These are phyloP conservation scores for Heritiera fomes DNA, from an alignment of 345 rosid genomes.

Conservation along the genomic window DNA sequence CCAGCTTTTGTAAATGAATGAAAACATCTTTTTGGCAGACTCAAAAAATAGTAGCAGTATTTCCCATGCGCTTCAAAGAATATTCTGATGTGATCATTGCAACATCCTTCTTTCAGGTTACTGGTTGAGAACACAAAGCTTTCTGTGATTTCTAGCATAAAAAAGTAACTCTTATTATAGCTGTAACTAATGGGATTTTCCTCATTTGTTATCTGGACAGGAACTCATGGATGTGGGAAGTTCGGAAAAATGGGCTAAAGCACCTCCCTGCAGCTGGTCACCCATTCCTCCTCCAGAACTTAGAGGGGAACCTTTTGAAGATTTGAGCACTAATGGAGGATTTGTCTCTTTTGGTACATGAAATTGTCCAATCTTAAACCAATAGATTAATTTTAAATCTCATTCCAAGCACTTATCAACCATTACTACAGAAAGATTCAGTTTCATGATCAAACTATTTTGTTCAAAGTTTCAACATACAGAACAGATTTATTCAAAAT, in stretches of 20 bases:
- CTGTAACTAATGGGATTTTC: background rate
- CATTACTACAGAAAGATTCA: background rate
- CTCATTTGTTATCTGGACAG: constrained; percentile 30
- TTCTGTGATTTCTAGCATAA: background rate
- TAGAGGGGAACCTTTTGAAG: constrained; percentile 78
- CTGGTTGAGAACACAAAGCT: background rate
- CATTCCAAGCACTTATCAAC: background rate
- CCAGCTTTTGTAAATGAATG: background rate
- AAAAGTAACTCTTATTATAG: background rate
- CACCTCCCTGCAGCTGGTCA: constrained; percentile 84
- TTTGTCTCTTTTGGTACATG: constrained; percentile 75
- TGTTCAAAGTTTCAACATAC: background rate
- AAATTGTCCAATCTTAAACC: constrained; percentile 11
- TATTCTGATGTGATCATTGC: constrained; percentile 76
- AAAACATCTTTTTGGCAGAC: constrained; percentile 41
- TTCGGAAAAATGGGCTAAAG: constrained; percentile 66
- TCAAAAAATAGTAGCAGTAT: constrained; percentile 62
- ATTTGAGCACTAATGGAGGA: constrained; percentile 81
- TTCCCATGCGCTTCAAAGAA: constrained; percentile 88
- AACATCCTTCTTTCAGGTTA: constrained; percentile 81
- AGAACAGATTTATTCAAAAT: constrained; percentile 4
- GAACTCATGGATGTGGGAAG: constrained; percentile 79
- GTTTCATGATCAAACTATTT: background rate
- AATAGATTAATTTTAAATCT: background rate
- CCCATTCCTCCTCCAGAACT: constrained; percentile 85